Conservation (phyloP, 78 protist species). For the Planoprotostelium fungivorum region DNA sequence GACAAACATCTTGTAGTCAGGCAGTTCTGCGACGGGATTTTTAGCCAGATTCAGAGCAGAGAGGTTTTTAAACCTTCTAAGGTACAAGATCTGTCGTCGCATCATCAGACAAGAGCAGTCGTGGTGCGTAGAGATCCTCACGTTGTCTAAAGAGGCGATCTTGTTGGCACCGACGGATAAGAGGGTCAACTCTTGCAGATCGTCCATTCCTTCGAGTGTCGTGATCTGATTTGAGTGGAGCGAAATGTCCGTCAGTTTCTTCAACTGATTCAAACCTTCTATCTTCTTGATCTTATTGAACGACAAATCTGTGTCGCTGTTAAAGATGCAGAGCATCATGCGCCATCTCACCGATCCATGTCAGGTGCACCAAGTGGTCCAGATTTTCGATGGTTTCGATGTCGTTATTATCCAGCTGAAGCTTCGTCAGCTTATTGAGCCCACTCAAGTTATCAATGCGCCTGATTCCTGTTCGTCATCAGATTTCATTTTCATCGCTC, state of each 20-base stretch:
- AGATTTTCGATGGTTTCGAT: constrained; percentile 35
- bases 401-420: constrained; percentile 43
- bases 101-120: not conserved
- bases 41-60: constrained; percentile 6
- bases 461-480: not conserved
- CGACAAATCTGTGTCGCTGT: constrained; percentile 13
- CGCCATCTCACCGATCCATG: constrained; percentile 15
- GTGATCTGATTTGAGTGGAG: constrained; percentile 16
- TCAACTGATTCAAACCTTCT: constrained; percentile 29
- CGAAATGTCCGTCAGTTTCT: constrained; percentile 29
- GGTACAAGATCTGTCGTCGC: not conserved
- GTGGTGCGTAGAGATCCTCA: no score
- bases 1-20: constrained; percentile 2
- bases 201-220: constrained; percentile 9
- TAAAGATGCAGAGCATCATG: not conserved
- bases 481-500: not conserved
- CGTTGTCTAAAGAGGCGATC: not conserved
- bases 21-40: not conserved
- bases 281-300: constrained; percentile 35
- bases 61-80: constrained; percentile 2
- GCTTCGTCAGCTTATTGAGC: constrained; percentile 9
- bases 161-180: constrained; percentile 37
- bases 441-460: constrained; percentile 20
- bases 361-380: constrained; percentile 10
- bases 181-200: not conserved